Evolutionary conservation across 2,329 filamentous ascomycete genomes (phyloP).

Genomic region (Tolypocladium amazonense): DNA sequence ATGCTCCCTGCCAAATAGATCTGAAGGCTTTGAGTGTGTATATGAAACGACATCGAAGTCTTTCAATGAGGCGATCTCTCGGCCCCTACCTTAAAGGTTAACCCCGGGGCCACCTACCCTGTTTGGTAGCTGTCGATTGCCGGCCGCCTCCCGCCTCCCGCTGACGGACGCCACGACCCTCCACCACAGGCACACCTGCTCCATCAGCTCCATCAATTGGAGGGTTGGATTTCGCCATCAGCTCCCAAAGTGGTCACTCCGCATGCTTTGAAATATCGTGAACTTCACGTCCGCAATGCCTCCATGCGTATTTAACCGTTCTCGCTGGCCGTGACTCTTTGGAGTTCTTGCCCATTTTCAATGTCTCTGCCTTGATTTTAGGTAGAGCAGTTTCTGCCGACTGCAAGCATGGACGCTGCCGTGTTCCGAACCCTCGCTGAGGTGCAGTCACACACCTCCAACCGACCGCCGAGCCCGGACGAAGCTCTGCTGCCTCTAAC

Average conservation of each 20-base stretch:
- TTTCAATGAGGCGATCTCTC: no score
- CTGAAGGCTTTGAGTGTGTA: no score
- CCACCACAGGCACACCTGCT: background rate
- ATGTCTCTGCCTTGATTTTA: background rate
- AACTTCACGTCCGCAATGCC: background rate
- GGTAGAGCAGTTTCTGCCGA: background rate
- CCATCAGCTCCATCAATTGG: background rate
- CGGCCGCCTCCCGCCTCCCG: no score
- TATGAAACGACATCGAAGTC: no score
- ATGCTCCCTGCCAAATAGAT: no score
- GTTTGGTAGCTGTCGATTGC: no score
- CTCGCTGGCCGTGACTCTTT: background rate
- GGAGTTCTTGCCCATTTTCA: no score
- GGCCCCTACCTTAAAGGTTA: no score
- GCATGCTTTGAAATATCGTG: background rate
- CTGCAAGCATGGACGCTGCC: conserved; percentile 18
- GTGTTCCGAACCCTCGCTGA: conserved; percentile 21
- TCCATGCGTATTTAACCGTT: background rate
- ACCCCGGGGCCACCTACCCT: no score
- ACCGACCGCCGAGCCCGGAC: conserved; percentile 6
- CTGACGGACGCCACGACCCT: background rate
- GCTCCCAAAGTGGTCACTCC: background rate
- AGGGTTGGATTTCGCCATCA: background rate
- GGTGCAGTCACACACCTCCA: conserved; percentile 14
- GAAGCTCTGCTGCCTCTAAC: conserved; percentile 12